phyloP scores from a whole-genome alignment of 306 rosid genomes.

The Quercus dentata region DNA sequence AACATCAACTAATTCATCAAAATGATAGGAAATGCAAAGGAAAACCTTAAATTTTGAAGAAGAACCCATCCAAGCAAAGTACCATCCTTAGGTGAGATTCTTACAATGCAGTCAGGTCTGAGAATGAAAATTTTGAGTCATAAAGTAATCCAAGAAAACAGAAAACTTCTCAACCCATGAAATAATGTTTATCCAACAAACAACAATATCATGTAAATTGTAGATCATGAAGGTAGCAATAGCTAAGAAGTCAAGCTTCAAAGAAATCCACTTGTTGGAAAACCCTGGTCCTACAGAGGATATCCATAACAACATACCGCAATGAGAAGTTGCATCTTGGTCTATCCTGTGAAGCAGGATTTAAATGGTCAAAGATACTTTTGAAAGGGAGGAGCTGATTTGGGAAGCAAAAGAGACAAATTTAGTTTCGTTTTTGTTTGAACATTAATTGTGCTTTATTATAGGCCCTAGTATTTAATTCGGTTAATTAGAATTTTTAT shows the following conservation, averaged over 20 bases:
- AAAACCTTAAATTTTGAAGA: constrained; percentile 72
- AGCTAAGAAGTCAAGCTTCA: background rate
- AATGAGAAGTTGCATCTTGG: no score
- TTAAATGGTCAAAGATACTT: background rate
- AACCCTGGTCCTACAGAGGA: background rate
- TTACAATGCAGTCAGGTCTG: constrained; percentile 86
- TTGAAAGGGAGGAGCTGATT: background rate
- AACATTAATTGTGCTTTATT: no score
- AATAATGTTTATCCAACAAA: background rate
- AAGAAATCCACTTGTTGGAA: background rate
- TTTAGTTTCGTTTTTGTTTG: no score
- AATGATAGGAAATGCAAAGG: background rate
- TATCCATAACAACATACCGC: background rate
- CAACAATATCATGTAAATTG: background rate
- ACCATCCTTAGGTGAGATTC: constrained; percentile 68
- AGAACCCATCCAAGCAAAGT: constrained; percentile 78
- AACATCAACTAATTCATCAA: background rate
- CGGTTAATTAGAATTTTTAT: no score
- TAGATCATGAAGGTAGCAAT: background rate
- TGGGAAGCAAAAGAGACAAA: no score
- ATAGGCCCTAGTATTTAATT: no score
- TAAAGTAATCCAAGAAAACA: constrained; percentile 7
- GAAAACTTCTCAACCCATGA: background rate
- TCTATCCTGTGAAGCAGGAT: background rate
- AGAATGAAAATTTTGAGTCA: constrained; percentile 14